Conservation (phyloP, 1,284 basidiomycete genomes). For the Rhodofomes roseus region DNA sequence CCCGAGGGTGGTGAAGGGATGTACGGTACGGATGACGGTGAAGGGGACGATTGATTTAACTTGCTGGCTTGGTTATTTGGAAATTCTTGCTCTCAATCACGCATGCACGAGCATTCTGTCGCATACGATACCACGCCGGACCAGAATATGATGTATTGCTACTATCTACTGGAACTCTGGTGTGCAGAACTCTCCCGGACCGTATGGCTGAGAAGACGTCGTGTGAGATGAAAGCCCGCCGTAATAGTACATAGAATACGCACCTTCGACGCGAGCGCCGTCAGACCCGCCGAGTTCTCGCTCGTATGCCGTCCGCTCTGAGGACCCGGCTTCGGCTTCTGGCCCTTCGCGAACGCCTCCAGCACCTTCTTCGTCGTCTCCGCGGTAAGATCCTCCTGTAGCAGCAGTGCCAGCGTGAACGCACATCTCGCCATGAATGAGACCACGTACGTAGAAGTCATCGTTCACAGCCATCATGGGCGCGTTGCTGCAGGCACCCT, state of each 20-base stretch:
- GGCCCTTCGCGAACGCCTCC: constrained; percentile 81
- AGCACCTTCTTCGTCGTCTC: constrained; percentile 87
- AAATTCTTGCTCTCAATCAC: background rate
- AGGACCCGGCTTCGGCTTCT: constrained; percentile 89
- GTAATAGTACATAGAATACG: constrained; percentile 14
- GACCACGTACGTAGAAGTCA: constrained; percentile 83
- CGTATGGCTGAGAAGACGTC: constrained; percentile 71
- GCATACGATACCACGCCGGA: background rate
- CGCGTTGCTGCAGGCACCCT: constrained; percentile 98
- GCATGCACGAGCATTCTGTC: background rate
- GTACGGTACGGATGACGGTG: constrained; percentile 67
- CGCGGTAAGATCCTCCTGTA: constrained; percentile 94
- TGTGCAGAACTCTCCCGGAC: constrained; percentile 86
- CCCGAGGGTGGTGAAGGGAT: constrained; percentile 73
- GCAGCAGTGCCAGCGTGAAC: background rate
- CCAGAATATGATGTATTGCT: background rate
- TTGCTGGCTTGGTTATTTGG: background rate
- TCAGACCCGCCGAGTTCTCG: constrained; percentile 89
- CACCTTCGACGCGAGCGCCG: constrained; percentile 81
- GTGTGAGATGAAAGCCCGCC: constrained; percentile 12
- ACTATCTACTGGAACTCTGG: constrained; percentile 78
- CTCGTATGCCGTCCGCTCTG: constrained; percentile 84
- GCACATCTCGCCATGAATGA: constrained; percentile 6
- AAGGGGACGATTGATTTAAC: constrained; percentile 62
- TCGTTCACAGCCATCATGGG: constrained; percentile 98